A percentile compares a stretch with the other conserved stretches of the same genome.
phyloP scores from a whole-genome alignment of 2,329 filamentous ascomycete species.

The Calonectria naviculata region DNA sequence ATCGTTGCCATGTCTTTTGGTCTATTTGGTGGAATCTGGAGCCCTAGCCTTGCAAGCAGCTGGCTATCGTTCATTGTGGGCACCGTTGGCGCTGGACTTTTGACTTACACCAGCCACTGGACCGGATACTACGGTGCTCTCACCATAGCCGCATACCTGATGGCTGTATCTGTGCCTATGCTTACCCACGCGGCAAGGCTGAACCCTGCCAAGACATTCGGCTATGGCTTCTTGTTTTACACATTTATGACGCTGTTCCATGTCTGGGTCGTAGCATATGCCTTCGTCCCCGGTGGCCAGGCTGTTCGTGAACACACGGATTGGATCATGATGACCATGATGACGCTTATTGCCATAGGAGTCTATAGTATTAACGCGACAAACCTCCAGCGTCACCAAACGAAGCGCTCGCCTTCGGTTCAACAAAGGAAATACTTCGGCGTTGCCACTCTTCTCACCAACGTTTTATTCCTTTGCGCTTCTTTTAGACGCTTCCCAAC shows the following conservation, averaged over 20 bases:
- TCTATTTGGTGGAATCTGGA: slow-evolving; percentile 79
- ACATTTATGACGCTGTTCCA: slow-evolving; percentile 97
- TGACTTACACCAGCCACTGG: slow-evolving; percentile 87
- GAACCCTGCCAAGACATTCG: slow-evolving; percentile 83
- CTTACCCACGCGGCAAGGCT: slow-evolving; percentile 82
- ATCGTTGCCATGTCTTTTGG: slow-evolving; percentile 89
- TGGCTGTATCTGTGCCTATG: slow-evolving; percentile 81
- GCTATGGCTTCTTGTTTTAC: slow-evolving; percentile 89
- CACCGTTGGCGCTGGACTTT: slow-evolving; percentile 80
- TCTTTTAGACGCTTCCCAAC: slow-evolving; percentile 93
- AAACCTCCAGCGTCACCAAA: slow-evolving; percentile 54
- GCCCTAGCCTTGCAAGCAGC: slow-evolving; percentile 76
- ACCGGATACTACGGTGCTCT: slow-evolving; percentile 89
- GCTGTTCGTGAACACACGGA: slow-evolving; percentile 94
- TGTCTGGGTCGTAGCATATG: slow-evolving; percentile 98
- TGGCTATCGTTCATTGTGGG: slow-evolving; percentile 85
- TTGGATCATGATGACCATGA: slow-evolving; percentile 91
- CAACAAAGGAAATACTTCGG: slow-evolving; percentile 65
- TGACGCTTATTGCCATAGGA: slow-evolving; percentile 86
- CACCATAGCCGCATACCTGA: slow-evolving; percentile 80
- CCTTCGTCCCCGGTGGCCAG: slow-evolving; percentile 94
- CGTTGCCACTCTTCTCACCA: slow-evolving; percentile 75
- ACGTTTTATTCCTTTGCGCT: slow-evolving; percentile 81
- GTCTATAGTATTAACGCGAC: slow-evolving; percentile 76
- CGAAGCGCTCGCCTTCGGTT: slow-evolving; percentile 43